Base-by-base conservation (phyloP, 352 stramenopile genomes). In the Saprolegnia diclina region DNA sequence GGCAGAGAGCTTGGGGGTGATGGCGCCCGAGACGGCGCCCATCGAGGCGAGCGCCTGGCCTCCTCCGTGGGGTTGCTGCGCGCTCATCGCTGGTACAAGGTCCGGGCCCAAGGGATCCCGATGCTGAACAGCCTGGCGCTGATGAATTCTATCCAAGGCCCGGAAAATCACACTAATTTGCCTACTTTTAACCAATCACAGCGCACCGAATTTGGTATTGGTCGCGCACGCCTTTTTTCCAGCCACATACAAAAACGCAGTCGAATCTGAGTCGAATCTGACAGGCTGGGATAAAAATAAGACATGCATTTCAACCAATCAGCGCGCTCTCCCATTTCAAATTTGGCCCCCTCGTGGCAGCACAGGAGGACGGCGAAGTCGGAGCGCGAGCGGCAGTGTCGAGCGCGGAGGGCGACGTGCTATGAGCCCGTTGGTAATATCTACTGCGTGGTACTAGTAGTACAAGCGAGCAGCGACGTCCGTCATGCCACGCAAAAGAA, bases 1-100 rank as follows among this genome's bases (percentile, higher is more conserved):
- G 61, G 78, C 86, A 65, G 83, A 90, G 35, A 94, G 77, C 66
- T 90, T 88, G 37, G 80, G 53, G 16, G 65, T 48, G 32, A 66
- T 22, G n/a, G 56, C 45, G 10, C 48, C 48, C 29, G 62, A 56
- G 22, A 22, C 53, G 53, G 13, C 35, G 16, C 29, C 55, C 42
- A 48, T 48, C 13, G 42, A 48, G 42, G 13, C 18, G 42, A 48
- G 42, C 42, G 24, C 52, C 52, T 59, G 52, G 4, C 35, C 42
- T 48, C 42, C 42, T 48, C 42, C 42, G 42, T n/a, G 42, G 42
- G 13, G 13, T 48, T 48, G 42, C 42, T 48, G 42, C 42, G 52
- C 35, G 52, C 35, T 59, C 52, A 59, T 59, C 11, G 52, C 11
- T 59, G 29, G 29, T 35, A 35, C 29, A 35, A 35, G 29, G 29